phyloP scores from a whole-genome alignment of 495 filamentous ascomycete genomes.

The Penicillium chermesinum region DNA sequence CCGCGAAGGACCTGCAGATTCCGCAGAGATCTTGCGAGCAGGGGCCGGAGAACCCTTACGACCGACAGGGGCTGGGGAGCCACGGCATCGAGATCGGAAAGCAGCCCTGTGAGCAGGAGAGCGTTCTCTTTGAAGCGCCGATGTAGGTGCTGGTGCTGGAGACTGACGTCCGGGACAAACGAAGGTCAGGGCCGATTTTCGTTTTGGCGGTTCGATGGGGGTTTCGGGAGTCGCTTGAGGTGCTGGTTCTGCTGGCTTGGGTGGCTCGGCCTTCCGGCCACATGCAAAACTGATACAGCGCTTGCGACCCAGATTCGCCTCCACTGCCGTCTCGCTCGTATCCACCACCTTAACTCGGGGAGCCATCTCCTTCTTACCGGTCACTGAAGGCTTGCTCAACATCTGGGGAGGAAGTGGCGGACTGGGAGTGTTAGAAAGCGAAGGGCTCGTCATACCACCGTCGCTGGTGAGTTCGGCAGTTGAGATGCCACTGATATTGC shows the following conservation, averaged over 20 bases:
- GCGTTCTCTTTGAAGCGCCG: constrained; percentile 26
- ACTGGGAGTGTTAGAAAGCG: constrained; percentile 82
- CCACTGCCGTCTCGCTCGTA: constrained; percentile 42
- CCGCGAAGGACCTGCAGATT: background rate
- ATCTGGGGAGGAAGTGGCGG: constrained; percentile 59
- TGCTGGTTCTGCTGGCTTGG: constrained; percentile 13
- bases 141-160: too few relatives aligned
- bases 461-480: constrained; percentile 88
- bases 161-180: constrained; percentile 51
- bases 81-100: constrained; percentile 38
- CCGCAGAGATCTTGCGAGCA: background rate
- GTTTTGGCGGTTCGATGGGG: constrained; percentile 37
- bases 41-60: constrained; percentile 39
- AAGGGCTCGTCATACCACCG: constrained; percentile 84
- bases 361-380: constrained; percentile 24
- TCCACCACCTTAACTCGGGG: constrained; percentile 33
- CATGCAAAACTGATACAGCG: constrained; percentile 93
- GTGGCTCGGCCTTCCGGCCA: constrained; percentile 39
- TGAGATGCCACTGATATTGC: constrained; percentile 71
- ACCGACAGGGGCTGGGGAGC: constrained; percentile 43
- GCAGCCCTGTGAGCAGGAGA: constrained; percentile 25
- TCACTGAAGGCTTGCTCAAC: constrained; percentile 20
- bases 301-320: constrained; percentile 61
- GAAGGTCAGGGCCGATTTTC: constrained; percentile 54
- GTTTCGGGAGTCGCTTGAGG: constrained; percentile 12